Evolutionary conservation across 148 eudicot species (phyloP), one percentile per base, ranked within the genome.

Genomic region (Talinum fruticosum): DNA sequence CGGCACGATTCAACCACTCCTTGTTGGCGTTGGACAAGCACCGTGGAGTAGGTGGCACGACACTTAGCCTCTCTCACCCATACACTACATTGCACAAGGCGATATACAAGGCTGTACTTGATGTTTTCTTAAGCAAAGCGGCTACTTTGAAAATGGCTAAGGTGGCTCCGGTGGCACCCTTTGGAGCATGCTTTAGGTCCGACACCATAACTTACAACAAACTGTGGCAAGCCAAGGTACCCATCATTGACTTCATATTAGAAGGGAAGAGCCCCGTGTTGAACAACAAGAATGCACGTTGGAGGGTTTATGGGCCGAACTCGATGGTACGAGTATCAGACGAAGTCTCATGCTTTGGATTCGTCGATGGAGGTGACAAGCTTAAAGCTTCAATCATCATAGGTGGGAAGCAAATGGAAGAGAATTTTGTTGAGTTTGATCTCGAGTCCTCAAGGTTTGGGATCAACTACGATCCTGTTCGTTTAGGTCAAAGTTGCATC

Each of bases 321-420:
- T 84, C 90, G 0, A 89, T 87, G 87, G 78, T 80, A 69, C 68
- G 35, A 45, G 84, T 89, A 10, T 80, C 83, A 1, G 49, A 72
- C 8, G 77, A 74, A 24, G 84, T 79, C 35, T 67, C 69, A 68
- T 89, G 92, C n/a, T 69, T 89, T 24, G 90, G 80, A 21, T 80
- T 87, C 53, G 80, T 80, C 29, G 83, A 88, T 79, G 91, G 89
- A 33, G 91, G 89, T 2, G 53, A 44, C 21, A 44, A 14, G 2
- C 29, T 67, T 12, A 82, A 32, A 30, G 49, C 82, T 12, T 66
- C 83, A 6, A 80, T 88, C 1, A 89, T 82, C 35, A 85, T 89
- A 3, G 88, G 88, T 26, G 82, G 84, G 33, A 74, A 77, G 54
- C 89, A 85, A 33, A 72, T 89, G 78, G 89, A 89, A 78, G 85